Evolutionary conservation across 148 eudicot genomes (phyloP), one percentile per base, ranked within the genome.

Genomic region (Persicaria maculosa): DNA sequence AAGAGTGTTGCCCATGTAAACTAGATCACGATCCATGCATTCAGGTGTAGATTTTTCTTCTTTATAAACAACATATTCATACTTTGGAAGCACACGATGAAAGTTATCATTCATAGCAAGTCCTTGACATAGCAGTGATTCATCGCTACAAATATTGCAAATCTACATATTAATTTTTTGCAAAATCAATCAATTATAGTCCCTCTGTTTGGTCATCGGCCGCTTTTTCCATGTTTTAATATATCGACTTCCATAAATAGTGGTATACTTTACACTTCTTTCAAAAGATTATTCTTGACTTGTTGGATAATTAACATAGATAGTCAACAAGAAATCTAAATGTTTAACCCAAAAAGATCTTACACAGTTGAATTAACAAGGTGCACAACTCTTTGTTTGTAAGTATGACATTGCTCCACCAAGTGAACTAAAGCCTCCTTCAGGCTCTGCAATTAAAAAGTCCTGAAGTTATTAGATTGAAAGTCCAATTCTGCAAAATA

Each of bases 391-490:
- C n/a, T n/a, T 82, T 84, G 92, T 84, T 95, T 95, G 88, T 86
- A 92, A 1, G 90, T 82, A 55, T 96, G 97, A 77, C 98, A 95
- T 76, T 95, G 98, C 47, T 83, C 93, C 71, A 95, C 98, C 85
- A 95, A 88, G 85, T 95, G 97, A 74, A 86, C 88, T 76, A 95
- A 85, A 76, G 90, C 96, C 83, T 95, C 98, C 74, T 83, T 88
- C 53, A 90, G 80, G 65, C 90, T 93, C 98, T 95, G 87, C 71
- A 80, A 75, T 59, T 20, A 73, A 55, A 44, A 44, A 50, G 7
- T 10, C 72, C 46, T 46, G 72, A 45, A 70, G 45, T 20, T 15
- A 45, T 70, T 4, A 68, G 53, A 11, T 45, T 52, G 45, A 70
- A n/a, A 46, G n/a, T 64, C 17, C 36, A 17, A 5, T 31, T 12